Percentiles rank a stretch among this genome's conserved stretches.
Conservation (phyloP, 2,329 filamentous ascomycete genomes). For the Stromatinia cepivora region DNA sequence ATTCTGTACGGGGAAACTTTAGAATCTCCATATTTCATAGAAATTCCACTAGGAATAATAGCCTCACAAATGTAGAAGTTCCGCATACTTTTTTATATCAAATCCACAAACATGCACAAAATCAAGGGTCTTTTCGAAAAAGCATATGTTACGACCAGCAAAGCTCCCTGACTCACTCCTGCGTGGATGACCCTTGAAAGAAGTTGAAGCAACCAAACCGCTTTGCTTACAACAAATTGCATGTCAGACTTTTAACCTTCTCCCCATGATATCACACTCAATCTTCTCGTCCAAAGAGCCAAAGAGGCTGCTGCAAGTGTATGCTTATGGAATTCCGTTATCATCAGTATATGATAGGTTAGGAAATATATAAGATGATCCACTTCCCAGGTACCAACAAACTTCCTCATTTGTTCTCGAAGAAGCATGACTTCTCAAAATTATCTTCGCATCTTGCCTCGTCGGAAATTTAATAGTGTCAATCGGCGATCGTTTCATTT, state of each 20-base stretch:
- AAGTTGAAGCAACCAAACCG: not conserved
- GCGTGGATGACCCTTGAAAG: not conserved
- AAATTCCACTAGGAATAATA: slow-evolving; percentile 1
- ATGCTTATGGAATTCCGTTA: slow-evolving; percentile 21
- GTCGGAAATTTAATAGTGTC: not conserved
- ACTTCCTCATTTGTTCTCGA: slow-evolving; percentile 21
- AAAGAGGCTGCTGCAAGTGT: slow-evolving; percentile 18
- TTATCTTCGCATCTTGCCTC: slow-evolving; percentile 13
- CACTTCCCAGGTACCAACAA: slow-evolving; percentile 4
- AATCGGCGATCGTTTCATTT: slow-evolving; percentile 14
- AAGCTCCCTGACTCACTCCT: not conserved
- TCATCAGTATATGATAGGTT: slow-evolving; percentile 18
- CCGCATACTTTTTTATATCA: not conserved
- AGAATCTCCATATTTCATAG: slow-evolving; percentile 17
- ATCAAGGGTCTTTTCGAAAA: slow-evolving; percentile 11
- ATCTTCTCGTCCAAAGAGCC: slow-evolving; percentile 3
- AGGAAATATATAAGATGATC: not conserved
- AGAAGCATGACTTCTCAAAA: slow-evolving; percentile 4
- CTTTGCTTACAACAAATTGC: slow-evolving; percentile 16
- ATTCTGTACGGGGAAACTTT: slow-evolving; percentile 14
- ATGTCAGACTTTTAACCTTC: slow-evolving; percentile 10
- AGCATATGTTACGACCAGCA: slow-evolving; percentile 16
- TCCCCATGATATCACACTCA: slow-evolving; percentile 21
- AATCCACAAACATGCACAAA: slow-evolving; percentile 1
- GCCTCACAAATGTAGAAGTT: slow-evolving; percentile 3